phyloP scores from a whole-genome alignment of 768 basidiomycete genomes.

The Imleria badia region DNA sequence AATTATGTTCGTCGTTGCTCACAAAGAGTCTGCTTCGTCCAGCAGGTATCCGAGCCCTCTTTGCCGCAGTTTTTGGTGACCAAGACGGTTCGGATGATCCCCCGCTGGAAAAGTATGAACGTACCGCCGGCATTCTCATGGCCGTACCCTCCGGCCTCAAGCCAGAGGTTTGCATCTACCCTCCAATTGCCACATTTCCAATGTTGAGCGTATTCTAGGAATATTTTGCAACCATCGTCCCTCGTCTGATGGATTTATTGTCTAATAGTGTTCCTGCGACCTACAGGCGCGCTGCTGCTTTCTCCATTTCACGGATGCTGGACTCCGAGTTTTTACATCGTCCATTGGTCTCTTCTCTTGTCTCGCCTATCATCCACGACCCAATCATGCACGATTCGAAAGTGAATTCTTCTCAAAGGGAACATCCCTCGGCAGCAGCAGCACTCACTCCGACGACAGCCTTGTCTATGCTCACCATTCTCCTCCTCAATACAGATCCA shows the following conservation, averaged over 20 bases:
- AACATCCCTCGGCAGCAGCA: background rate
- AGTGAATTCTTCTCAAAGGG: background rate
- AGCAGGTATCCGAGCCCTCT: slow-evolving; percentile 68
- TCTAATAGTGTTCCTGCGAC: slow-evolving; percentile 33
- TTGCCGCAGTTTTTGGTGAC: slow-evolving; percentile 67
- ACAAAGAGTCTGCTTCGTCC: slow-evolving; percentile 70
- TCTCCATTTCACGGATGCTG: slow-evolving; percentile 66
- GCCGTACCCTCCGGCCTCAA: slow-evolving; percentile 58
- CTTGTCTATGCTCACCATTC: slow-evolving; percentile 49
- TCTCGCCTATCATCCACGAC: slow-evolving; percentile 51
- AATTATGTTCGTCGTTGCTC: slow-evolving; percentile 60
- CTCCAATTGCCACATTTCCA: background rate
- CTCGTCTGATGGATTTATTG: slow-evolving; percentile 54
- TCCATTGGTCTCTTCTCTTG: slow-evolving; percentile 26
- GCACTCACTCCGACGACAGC: slow-evolving; percentile 37
- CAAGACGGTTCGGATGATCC: slow-evolving; percentile 51
- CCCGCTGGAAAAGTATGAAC: slow-evolving; percentile 69
- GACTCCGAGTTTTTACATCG: slow-evolving; percentile 31
- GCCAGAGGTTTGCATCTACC: slow-evolving; percentile 46
- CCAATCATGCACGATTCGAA: slow-evolving; percentile 41
- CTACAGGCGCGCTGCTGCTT: slow-evolving; percentile 64
- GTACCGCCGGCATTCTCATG: slow-evolving; percentile 61
- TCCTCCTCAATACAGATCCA: slow-evolving; percentile 78
- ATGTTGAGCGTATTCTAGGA: slow-evolving; percentile 40
- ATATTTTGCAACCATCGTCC: slow-evolving; percentile 57